A percentile compares a stretch with the other conserved stretches of the same genome.
phyloP scores from a whole-genome alignment of 2,329 filamentous ascomycete species.

The Seiridium unicorne region DNA sequence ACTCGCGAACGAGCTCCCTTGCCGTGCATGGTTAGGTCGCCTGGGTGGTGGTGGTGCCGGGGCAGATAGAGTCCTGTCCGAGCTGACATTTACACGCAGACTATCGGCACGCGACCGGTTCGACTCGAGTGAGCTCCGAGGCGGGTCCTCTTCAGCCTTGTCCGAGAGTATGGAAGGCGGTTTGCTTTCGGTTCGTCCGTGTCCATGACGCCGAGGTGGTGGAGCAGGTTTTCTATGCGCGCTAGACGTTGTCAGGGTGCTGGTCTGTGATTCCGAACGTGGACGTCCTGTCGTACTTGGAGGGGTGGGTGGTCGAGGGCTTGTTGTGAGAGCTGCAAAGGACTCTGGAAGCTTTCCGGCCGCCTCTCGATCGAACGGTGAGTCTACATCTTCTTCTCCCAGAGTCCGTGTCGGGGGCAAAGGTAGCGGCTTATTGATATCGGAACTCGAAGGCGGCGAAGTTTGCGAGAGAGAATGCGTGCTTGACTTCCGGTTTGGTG shows the following conservation, averaged over 20 bases:
- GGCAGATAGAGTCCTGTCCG: conserved; percentile 17
- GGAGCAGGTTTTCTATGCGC: conserved; percentile 43
- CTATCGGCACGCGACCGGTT: conserved; percentile 44
- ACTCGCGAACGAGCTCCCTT: conserved; percentile 21
- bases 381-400: conserved; percentile 47
- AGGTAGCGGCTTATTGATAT: conserved; percentile 63
- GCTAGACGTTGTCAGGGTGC: conserved; percentile 27
- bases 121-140: conserved; percentile 51
- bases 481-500: conserved; percentile 15
- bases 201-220: conserved; percentile 49
- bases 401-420: conserved; percentile 46
- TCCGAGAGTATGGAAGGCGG: conserved; percentile 15
- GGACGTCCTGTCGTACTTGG: conserved; percentile 32
- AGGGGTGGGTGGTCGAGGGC: conserved; percentile 38
- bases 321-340: conserved; percentile 29
- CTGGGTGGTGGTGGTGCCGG: conserved; percentile 57
- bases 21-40: conserved; percentile 38
- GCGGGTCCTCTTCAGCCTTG: conserved; percentile 34
- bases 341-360: conserved; percentile 50
- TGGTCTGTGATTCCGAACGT: conserved; percentile 26
- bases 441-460: conserved; percentile 38
- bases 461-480: conserved; percentile 20
- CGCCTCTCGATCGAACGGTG: conserved; percentile 52
- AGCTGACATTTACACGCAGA: conserved; percentile 35
- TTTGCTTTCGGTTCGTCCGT: conserved; percentile 45